Percentiles rank a stretch among this genome's conserved stretches.
phyloP scores from a whole-genome alignment of 139 green algal species.

The Bryopsis sp. region DNA sequence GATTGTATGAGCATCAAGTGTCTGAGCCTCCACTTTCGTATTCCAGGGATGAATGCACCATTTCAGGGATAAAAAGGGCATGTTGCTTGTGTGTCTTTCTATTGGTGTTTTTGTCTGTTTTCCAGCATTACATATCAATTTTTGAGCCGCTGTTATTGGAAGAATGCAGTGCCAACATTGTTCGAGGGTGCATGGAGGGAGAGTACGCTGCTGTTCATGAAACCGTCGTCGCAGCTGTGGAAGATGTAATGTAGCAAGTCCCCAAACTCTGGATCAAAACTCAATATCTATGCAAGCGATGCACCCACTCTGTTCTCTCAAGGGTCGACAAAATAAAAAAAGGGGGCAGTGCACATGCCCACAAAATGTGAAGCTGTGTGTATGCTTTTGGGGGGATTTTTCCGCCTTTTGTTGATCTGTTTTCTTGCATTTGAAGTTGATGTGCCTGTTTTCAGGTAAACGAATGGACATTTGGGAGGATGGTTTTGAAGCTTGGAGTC shows the following conservation, averaged over 20 bases:
- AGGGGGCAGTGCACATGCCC: too few species aligned
- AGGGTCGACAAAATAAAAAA: too few species aligned
- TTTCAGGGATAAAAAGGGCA: too few species aligned
- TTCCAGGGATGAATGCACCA: too few species aligned
- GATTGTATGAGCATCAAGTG: too few species aligned
- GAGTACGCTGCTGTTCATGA: conserved; percentile 21
- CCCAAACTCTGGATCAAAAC: not conserved
- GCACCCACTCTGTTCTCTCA: too few species aligned
- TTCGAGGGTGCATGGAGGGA: conserved; percentile 60
- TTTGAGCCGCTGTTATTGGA: conserved; percentile 77
- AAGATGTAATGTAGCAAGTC: not conserved
- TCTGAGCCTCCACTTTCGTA: too few species aligned
- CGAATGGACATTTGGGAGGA: conserved; percentile 35
- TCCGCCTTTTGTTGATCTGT: too few species aligned
- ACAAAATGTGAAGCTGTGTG: too few species aligned
- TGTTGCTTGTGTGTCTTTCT: not conserved
- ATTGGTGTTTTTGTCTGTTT: not conserved
- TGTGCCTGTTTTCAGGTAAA: conserved; percentile 39
- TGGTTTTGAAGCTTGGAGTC: conserved; percentile 29
- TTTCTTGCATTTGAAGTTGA: too few species aligned
- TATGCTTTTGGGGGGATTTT: too few species aligned
- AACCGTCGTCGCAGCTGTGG: not conserved
- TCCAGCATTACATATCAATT: conserved; percentile 47
- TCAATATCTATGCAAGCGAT: not conserved
- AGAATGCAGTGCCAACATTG: conserved; percentile 60